Evolutionary conservation across 305 asterid genomes (phyloP), one percentile per base, ranked within the genome.

Genomic region (Striga hermonthica): DNA sequence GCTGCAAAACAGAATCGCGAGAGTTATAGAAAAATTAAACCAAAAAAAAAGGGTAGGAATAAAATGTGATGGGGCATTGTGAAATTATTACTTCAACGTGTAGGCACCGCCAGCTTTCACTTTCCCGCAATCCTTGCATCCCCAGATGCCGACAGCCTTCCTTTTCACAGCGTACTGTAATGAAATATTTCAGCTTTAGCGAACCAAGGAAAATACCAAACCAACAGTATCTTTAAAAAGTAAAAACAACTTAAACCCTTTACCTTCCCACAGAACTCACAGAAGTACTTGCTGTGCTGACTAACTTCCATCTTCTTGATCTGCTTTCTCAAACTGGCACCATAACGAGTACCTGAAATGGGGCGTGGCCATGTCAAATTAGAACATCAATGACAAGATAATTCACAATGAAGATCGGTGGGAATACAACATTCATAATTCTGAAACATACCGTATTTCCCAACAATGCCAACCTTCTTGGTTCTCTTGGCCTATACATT

Each of bases 181-280:
- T 4, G 41, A 4, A 47, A 56, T 7, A 14, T 61, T 22, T 41
- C 59, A 9, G 22, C 50, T 10, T 60, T 38, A 62, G 72, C 41
- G 11, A 43, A 22, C 3, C 6, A 31, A 3, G 4, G 31, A 22
- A n/a, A 3, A 53, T 10, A 11, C 14, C 4, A 3, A 22, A 57
- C 7, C 22, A 14, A 31, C 1, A 39, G 0, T 39, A 8, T 4
- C n/a, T 0, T 1, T n/a, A 22, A 22, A 39, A 12, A 31, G 5
- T 9, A 0, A 14, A 15, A n/a, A 13, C 2, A 4, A 59, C 56
- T n/a, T 7, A 9, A 8, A 45, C n/a, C 2, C 6, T 13, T 7
- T 75, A 91, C 96, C 96, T 91, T 91, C 6, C 95, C 96, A 16
- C 96, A 87, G 58, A 91, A 91, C 76, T 91, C 95, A 15, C 95